Conservation (phyloP, 2,329 filamentous ascomycete species). For the Botryotinia globosa region DNA sequence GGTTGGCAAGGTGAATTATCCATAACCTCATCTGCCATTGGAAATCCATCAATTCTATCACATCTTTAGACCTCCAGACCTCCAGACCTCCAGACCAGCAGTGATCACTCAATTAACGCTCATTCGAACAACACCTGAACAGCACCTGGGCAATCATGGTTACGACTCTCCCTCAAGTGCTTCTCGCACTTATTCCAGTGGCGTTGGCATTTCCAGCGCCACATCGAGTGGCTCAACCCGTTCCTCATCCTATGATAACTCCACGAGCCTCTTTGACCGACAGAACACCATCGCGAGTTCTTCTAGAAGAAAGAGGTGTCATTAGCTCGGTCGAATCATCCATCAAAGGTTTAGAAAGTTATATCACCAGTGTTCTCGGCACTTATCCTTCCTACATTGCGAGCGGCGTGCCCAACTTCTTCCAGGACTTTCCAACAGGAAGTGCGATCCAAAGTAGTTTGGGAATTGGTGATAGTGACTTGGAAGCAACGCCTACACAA, state of each 20-base stretch:
- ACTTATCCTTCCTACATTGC: constrained; percentile 58
- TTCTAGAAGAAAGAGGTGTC: constrained; percentile 42
- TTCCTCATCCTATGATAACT: constrained; percentile 47
- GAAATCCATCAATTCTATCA: neutral
- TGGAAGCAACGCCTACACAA: constrained; percentile 63
- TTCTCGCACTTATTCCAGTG: constrained; percentile 29
- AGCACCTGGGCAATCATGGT: constrained; percentile 9
- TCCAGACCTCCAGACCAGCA: neutral
- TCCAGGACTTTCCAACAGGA: constrained; percentile 63
- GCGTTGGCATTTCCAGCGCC: constrained; percentile 32
- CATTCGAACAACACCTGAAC: neutral
- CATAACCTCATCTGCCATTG: neutral
- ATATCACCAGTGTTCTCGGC: constrained; percentile 52
- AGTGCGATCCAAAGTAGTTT: constrained; percentile 58
- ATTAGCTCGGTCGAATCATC: constrained; percentile 39
- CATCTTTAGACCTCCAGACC: neutral
- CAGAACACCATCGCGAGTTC: constrained; percentile 41
- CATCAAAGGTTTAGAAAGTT: constrained; percentile 48
- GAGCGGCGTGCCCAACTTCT: constrained; percentile 65
- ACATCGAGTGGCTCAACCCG: constrained; percentile 30
- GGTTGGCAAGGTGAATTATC: neutral
- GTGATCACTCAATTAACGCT: too few relatives aligned
- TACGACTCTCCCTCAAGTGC: constrained; percentile 18
- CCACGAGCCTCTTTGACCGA: constrained; percentile 44
- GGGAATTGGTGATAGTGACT: constrained; percentile 55